Evolutionary conservation across 148 eudicot genomes (phyloP).

Genomic region (Rhododendron kiyosumense): DNA sequence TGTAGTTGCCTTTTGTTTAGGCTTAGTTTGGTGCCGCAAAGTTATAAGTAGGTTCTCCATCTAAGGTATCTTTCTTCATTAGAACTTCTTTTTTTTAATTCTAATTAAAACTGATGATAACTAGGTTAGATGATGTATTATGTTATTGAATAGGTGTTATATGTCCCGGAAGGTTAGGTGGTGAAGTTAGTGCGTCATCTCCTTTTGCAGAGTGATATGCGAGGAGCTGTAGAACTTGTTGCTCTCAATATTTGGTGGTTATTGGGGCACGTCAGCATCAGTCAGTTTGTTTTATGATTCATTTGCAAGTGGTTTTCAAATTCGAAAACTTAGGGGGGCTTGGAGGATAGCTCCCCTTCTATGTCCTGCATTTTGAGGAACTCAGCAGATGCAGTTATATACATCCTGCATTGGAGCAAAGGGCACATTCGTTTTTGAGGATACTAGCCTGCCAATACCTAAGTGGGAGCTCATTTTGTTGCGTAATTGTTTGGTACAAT

Average conservation of each 20-base stretch:
- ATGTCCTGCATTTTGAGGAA: not conserved
- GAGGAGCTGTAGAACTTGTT: not conserved
- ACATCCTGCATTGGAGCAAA: not conserved
- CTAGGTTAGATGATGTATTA: not conserved
- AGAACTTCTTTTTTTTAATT: not conserved
- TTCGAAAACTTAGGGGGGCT: not conserved
- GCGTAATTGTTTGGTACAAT: not conserved
- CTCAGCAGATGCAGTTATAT: not conserved
- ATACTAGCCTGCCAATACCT: not conserved
- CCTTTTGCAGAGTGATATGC: not conserved
- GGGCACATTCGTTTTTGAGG: not conserved
- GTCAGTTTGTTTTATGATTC: not conserved
- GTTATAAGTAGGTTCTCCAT: not conserved
- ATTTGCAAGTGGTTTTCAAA: not conserved
- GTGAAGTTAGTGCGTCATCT: not conserved
- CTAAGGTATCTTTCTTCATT: not conserved
- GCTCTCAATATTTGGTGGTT: not conserved
- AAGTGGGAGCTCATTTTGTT: not conserved
- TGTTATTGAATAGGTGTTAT: not conserved
- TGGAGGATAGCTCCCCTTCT: not conserved
- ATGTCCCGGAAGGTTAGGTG: not conserved
- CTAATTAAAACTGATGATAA: not conserved
- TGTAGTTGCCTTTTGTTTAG: not conserved
- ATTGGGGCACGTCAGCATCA: not conserved
- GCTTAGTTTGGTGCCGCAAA: not conserved